phyloP scores from a whole-genome alignment of 805 yeast species.

The Lipomyces kockii region DNA sequence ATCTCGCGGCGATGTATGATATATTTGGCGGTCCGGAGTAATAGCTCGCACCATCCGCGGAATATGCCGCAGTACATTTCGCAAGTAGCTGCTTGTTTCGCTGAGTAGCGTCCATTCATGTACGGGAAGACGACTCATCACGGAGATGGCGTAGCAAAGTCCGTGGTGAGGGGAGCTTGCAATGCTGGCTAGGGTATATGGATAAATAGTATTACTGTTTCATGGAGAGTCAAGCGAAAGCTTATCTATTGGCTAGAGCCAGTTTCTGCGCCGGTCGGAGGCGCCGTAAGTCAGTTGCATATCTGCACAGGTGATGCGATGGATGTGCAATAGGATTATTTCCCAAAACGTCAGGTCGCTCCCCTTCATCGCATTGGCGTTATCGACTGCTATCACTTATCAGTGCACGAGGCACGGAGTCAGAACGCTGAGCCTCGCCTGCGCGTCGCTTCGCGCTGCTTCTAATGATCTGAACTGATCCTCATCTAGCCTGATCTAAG shows the following conservation, averaged over 20 bases:
- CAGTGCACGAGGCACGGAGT: background rate
- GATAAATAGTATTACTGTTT: no score
- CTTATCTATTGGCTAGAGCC: background rate
- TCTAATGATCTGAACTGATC: no score
- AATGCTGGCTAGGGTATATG: background rate
- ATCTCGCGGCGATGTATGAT: no score
- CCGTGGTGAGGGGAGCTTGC: background rate
- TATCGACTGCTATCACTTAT: background rate
- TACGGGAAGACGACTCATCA: background rate
- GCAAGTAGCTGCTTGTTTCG: no score
- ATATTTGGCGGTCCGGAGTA: no score
- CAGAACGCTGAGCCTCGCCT: background rate
- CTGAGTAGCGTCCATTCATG: no score
- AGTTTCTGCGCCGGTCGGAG: background rate
- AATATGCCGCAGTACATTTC: no score
- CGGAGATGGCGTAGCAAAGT: background rate
- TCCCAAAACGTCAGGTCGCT: slow-evolving; percentile 6
- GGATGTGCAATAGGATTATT: background rate
- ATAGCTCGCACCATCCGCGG: no score
- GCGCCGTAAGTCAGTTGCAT: background rate
- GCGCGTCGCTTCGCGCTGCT: background rate
- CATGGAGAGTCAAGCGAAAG: background rate
- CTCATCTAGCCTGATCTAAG: no score
- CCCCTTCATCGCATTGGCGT: background rate
- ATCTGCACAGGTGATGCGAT: background rate